Evolutionary conservation across 1,284 basidiomycete genomes (phyloP).

Genomic region (Trichosporon asahii): DNA sequence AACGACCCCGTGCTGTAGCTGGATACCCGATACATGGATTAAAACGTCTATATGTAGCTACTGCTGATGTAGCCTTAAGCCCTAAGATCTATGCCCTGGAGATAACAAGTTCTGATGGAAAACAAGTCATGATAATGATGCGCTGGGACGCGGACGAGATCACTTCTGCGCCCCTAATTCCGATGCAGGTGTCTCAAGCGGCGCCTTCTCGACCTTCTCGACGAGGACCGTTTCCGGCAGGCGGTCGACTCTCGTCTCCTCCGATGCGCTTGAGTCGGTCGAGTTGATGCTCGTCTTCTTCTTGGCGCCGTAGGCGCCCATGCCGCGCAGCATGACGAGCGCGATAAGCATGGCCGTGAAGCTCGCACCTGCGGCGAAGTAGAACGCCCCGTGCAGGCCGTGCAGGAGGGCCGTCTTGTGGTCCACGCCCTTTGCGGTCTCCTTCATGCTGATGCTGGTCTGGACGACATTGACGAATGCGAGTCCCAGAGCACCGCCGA

Average conservation of each 20-base stretch:
- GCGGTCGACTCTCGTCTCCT: neutral
- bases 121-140: neutral
- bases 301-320: conserved; percentile 28
- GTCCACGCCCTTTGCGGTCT: conserved; percentile 22
- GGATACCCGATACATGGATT: neutral
- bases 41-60: neutral
- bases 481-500: conserved; percentile 71
- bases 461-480: conserved; percentile 71
- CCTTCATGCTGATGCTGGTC: conserved; percentile 30
- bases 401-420: conserved; percentile 24
- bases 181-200: neutral
- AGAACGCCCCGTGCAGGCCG: conserved; percentile 45
- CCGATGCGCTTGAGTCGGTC: neutral
- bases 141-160: too few relatives aligned
- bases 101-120: neutral
- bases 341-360: conserved; percentile 39
- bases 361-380: conserved; percentile 41
- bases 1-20: neutral
- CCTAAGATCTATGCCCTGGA: too few relatives aligned
- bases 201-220: neutral
- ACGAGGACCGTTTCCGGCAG: neutral
- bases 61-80: neutral
- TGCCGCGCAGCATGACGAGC: conserved; percentile 32
- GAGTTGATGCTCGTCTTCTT: conserved; percentile 2
- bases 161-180: neutral